Conservation (phyloP, 2,329 filamentous ascomycete species). For the Orbilia blumenaviensis region DNA sequence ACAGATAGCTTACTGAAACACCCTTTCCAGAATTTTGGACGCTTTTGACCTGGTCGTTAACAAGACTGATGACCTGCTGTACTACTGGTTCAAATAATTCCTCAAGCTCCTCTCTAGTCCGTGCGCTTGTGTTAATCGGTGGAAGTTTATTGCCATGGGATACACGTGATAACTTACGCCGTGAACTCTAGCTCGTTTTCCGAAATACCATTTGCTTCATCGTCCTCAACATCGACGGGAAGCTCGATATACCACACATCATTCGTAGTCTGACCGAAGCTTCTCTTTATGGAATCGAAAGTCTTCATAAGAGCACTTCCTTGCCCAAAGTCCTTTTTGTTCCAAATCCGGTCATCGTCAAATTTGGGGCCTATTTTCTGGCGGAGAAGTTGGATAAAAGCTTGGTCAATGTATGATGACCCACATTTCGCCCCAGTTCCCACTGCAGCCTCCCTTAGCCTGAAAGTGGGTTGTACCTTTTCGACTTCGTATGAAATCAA, state of each 20-base stretch:
- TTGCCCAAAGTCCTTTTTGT: conserved; percentile 23
- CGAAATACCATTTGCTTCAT: conserved; percentile 40
- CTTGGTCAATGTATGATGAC: conserved; percentile 53
- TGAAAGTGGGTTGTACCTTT: conserved; percentile 20
- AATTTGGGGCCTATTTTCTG: conserved; percentile 18
- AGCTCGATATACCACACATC: conserved; percentile 24
- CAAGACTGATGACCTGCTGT: conserved; percentile 22
- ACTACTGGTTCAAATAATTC: conserved; percentile 52
- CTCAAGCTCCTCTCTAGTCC: conserved; percentile 35
- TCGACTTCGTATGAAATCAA: conserved; percentile 52
- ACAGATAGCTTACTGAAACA: not conserved
- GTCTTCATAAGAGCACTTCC: conserved; percentile 37
- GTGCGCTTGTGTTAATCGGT: not conserved
- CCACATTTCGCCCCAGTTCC: conserved; percentile 55
- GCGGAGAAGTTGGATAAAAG: conserved; percentile 39
- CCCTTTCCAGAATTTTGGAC: not conserved
- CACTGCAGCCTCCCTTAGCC: conserved; percentile 35
- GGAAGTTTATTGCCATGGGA: not conserved
- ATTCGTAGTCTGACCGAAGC: conserved; percentile 35
- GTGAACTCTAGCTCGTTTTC: conserved; percentile 50
- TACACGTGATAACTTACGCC: not conserved
- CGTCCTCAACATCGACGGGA: conserved; percentile 40
- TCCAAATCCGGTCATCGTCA: conserved; percentile 19
- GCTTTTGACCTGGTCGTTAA: conserved; percentile 16
- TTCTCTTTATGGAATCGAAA: conserved; percentile 52